phyloP scores from a whole-genome alignment of 495 filamentous ascomycete genomes.

The Aspergillus heteromorphus region DNA sequence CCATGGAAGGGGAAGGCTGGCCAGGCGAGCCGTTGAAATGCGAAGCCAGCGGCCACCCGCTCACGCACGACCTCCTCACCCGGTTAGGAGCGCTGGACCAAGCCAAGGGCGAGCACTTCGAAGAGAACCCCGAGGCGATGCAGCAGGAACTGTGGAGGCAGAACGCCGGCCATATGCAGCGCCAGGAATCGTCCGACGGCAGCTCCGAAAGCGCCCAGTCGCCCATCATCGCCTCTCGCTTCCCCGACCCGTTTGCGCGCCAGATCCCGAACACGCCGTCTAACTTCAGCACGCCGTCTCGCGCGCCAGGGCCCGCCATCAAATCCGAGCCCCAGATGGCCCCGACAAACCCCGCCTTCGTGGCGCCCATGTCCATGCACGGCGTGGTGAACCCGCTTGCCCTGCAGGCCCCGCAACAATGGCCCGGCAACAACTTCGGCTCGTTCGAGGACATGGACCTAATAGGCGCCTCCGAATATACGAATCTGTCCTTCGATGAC shows the following conservation, averaged over 20 bases:
- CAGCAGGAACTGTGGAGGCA: conserved; percentile 50
- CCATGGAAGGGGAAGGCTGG: conserved; percentile 49
- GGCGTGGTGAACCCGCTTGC: conserved; percentile 39
- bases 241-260: conserved; percentile 32
- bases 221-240: conserved; percentile 30
- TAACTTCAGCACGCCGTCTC: conserved; percentile 29
- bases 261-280: conserved; percentile 36
- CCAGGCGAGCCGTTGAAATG: conserved; percentile 47
- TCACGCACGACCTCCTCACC: conserved; percentile 61
- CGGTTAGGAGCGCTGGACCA: conserved; percentile 51
- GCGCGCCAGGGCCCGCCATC: conserved; percentile 18
- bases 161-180: conserved; percentile 43
- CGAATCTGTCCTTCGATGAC: conserved; percentile 34
- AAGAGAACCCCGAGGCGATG: conserved; percentile 51
- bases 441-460: conserved; percentile 41
- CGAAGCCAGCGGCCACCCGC: conserved; percentile 52
- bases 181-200: conserved; percentile 48
- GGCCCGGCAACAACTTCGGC: conserved; percentile 26
- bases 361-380: conserved; percentile 26
- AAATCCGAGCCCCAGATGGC: conserved; percentile 29
- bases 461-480: conserved; percentile 31
- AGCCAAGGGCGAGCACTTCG: conserved; percentile 49
- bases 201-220: conserved; percentile 51
- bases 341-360: conserved; percentile 12
- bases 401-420: conserved; percentile 31